phyloP scores from a whole-genome alignment of 2,329 filamentous ascomycete species.

The Aureobasidium sp. region DNA sequence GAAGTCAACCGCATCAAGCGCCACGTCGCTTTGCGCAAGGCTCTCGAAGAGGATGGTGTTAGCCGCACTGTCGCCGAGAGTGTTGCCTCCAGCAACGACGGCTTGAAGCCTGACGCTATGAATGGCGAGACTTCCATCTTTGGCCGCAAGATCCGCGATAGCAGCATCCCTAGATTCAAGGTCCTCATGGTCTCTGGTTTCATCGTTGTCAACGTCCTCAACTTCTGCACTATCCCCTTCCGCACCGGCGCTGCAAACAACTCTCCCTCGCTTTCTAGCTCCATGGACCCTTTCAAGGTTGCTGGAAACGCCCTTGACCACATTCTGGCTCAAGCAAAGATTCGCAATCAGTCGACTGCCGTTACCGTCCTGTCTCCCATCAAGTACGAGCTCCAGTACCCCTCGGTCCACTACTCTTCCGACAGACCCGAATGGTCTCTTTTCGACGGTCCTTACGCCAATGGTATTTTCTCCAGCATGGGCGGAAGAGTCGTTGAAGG shows the following conservation, averaged over 20 bases:
- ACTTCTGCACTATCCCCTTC: slow-evolving; percentile 86
- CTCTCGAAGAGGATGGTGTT: slow-evolving; percentile 93
- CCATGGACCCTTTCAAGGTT: slow-evolving; percentile 93
- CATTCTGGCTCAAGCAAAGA: slow-evolving; percentile 64
- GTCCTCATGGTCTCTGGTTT: slow-evolving; percentile 93
- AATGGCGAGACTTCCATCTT: slow-evolving; percentile 59
- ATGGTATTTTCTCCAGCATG: slow-evolving; percentile 57
- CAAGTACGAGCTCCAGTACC: slow-evolving; percentile 78
- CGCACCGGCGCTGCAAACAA: slow-evolving; percentile 51
- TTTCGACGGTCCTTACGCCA: slow-evolving; percentile 50
- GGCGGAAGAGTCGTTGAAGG: slow-evolving; percentile 84
- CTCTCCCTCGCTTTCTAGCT: slow-evolving; percentile 45
- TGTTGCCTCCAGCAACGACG: slow-evolving; percentile 83
- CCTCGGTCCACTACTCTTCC: slow-evolving; percentile 45
- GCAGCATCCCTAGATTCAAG: slow-evolving; percentile 94
- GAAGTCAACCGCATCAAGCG: slow-evolving; percentile 98
- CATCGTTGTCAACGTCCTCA: slow-evolving; percentile 80
- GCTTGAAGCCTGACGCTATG: slow-evolving; percentile 49
- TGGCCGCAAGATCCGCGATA: slow-evolving; percentile 76
- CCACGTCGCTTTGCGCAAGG: slow-evolving; percentile 83
- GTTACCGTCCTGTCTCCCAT: slow-evolving; percentile 88
- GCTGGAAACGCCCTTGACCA: slow-evolving; percentile 80
- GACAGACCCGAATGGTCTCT: slow-evolving; percentile 29
- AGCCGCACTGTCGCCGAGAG: slow-evolving; percentile 86
- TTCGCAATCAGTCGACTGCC: slow-evolving; percentile 56